A percentile compares a stretch with the other conserved stretches of the same genome.
Conservation (phyloP, 371 early-diverging fungal genomes). For the Vairimorpha necatrix region DNA sequence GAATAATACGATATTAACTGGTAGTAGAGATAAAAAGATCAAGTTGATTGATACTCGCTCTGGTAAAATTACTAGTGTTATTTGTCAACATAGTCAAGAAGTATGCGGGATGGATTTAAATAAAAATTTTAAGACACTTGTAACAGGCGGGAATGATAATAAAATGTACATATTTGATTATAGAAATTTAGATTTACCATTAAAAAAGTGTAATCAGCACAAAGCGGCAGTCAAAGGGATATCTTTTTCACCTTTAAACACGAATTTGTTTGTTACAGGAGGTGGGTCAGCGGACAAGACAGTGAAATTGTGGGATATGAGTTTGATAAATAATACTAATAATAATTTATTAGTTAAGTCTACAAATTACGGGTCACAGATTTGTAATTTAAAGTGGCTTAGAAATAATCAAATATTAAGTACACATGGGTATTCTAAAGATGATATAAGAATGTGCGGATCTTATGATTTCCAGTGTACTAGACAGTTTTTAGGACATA, state of each 20-base stretch:
- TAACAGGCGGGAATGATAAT: constrained; percentile 66
- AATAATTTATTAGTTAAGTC: constrained; percentile 28
- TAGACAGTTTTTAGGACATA: constrained; percentile 57
- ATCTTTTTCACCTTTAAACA: constrained; percentile 47
- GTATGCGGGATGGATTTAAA: constrained; percentile 63
- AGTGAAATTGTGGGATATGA: constrained; percentile 61
- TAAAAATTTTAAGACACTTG: constrained; percentile 44
- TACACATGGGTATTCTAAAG: constrained; percentile 65
- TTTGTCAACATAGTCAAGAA: constrained; percentile 61
- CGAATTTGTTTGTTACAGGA: constrained; percentile 57
- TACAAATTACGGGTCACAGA: constrained; percentile 59
- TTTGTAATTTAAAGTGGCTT: constrained; percentile 63
- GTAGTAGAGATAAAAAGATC: constrained; percentile 61
- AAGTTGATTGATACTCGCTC: constrained; percentile 60
- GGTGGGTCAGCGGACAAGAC: constrained; percentile 66
- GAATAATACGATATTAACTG: constrained; percentile 52
- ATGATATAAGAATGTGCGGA: constrained; percentile 60
- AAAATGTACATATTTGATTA: constrained; percentile 60
- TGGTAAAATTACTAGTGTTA: constrained; percentile 18
- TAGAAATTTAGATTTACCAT: constrained; percentile 21
- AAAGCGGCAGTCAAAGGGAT: constrained; percentile 65
- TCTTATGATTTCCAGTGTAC: constrained; percentile 19
- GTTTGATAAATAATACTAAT: neutral
- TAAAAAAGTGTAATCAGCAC: constrained; percentile 54
- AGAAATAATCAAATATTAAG: constrained; percentile 58